These are phyloP conservation scores for Raphanus hybrid DNA, from an alignment of 441 rosid species.

Conservation along the genomic window DNA sequence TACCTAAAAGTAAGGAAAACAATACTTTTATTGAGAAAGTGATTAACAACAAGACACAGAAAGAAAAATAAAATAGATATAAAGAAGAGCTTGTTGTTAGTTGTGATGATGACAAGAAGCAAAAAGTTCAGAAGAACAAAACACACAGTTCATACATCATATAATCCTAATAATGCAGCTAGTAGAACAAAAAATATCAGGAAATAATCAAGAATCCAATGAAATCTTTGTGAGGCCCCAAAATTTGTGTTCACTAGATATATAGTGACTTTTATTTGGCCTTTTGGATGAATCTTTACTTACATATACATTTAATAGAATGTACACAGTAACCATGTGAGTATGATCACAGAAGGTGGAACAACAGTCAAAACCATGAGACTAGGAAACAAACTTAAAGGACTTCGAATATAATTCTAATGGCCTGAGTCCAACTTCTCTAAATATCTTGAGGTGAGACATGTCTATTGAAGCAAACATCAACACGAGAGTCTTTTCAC, in stretches of 20 bases:
- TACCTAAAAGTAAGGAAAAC: slow-evolving; percentile 38
- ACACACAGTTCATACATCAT: slow-evolving; percentile 17
- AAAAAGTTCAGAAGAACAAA: slow-evolving; percentile 29
- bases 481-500: not conserved
- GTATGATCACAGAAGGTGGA: slow-evolving; percentile 22
- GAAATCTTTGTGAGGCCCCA: slow-evolving; percentile 39
- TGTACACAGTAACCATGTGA: slow-evolving; percentile 30
- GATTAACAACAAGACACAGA: slow-evolving; percentile 26
- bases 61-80: slow-evolving; percentile 10
- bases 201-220: slow-evolving; percentile 39
- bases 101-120: slow-evolving; percentile 42
- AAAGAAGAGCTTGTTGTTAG: slow-evolving; percentile 24
- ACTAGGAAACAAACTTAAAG: slow-evolving; percentile 7
- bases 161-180: slow-evolving; percentile 35
- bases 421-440: not conserved
- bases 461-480: not conserved
- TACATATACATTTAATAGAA: slow-evolving; percentile 6
- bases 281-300: slow-evolving; percentile 17
- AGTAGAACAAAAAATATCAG: not conserved
- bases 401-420: not conserved
- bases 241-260: not conserved
- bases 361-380: slow-evolving; percentile 26
- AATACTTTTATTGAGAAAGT: slow-evolving; percentile 34
- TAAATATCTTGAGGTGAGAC: slow-evolving; percentile 12
- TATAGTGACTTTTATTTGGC: slow-evolving; percentile 28